phyloP scores from a whole-genome alignment of 1,284 basidiomycete genomes.

The Apiotrichum siamense region DNA sequence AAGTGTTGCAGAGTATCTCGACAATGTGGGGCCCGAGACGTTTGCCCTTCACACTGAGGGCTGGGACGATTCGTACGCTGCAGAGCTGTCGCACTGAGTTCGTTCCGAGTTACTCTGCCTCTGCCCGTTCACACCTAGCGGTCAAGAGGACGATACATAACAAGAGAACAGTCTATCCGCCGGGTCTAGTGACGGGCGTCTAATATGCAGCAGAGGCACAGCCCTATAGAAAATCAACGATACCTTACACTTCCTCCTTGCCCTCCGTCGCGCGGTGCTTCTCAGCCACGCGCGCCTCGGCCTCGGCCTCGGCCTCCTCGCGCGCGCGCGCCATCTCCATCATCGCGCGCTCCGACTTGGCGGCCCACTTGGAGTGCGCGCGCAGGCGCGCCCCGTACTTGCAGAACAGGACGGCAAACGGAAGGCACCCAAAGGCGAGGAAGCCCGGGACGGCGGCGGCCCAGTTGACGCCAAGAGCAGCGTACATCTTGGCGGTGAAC shows the following conservation, averaged over 20 bases:
- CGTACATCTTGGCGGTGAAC: slow-evolving; percentile 56
- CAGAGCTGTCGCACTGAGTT: too few relatives aligned
- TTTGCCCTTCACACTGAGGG: background rate
- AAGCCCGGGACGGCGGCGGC: slow-evolving; percentile 56
- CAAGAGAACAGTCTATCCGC: too few relatives aligned
- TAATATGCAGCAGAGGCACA: too few relatives aligned
- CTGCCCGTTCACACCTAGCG: too few relatives aligned
- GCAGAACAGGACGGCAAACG: slow-evolving; percentile 47
- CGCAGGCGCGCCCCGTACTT: slow-evolving; percentile 50
- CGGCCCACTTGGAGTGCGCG: slow-evolving; percentile 51
- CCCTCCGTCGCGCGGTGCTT: too few relatives aligned
- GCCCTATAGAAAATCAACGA: too few relatives aligned
- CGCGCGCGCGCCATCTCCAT: slow-evolving; percentile 27
- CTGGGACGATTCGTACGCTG: too few relatives aligned
- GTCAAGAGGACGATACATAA: too few relatives aligned
- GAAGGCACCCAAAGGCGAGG: slow-evolving; percentile 55
- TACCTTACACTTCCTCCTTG: too few relatives aligned
- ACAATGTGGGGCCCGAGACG: background rate
- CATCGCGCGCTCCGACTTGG: slow-evolving; percentile 37
- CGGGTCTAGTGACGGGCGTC: too few relatives aligned
- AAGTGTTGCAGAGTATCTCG: background rate
- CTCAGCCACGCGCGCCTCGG: slow-evolving; percentile 15
- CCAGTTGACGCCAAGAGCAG: slow-evolving; percentile 56
- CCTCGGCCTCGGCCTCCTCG: slow-evolving; percentile 7
- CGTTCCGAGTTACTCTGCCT: too few relatives aligned